Evolutionary conservation across 345 rosid species (phyloP).

Genomic region (Eucalyptus globulus): DNA sequence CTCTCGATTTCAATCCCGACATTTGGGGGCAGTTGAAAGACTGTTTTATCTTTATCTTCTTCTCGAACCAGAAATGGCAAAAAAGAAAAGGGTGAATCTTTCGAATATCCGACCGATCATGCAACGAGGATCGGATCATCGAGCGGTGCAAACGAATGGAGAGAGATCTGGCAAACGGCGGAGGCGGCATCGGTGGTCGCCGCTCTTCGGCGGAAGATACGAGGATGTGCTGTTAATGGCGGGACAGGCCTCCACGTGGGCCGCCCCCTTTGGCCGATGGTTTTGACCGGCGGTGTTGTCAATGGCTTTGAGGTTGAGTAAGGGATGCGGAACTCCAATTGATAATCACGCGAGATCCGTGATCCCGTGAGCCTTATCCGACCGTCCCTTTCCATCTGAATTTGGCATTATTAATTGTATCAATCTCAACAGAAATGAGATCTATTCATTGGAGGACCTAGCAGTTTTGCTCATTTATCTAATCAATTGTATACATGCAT

Average conservation of each 20-base stretch:
- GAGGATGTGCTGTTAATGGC: neutral
- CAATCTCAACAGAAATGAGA: neutral
- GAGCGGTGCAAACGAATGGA: neutral
- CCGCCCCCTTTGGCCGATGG: neutral
- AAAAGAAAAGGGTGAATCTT: neutral
- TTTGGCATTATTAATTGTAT: neutral
- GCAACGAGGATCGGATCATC: neutral
- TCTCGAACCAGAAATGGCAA: neutral
- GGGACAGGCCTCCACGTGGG: neutral
- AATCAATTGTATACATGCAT: neutral
- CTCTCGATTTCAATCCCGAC: neutral
- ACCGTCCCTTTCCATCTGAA: neutral
- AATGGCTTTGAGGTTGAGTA: neutral
- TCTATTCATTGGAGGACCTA: neutral
- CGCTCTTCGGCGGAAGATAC: neutral
- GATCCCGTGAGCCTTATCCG: neutral
- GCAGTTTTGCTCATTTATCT: neutral
- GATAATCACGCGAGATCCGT: neutral
- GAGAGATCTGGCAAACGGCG: neutral
- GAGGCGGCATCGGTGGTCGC: neutral
- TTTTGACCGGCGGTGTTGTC: neutral
- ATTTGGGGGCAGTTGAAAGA: neutral
- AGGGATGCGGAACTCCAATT: neutral
- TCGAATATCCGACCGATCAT: neutral
- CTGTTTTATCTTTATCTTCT: neutral